Percentiles rank a stretch among this genome's conserved stretches.
phyloP scores from a whole-genome alignment of 345 rosid species.

The Aquilaria malaccensis region DNA sequence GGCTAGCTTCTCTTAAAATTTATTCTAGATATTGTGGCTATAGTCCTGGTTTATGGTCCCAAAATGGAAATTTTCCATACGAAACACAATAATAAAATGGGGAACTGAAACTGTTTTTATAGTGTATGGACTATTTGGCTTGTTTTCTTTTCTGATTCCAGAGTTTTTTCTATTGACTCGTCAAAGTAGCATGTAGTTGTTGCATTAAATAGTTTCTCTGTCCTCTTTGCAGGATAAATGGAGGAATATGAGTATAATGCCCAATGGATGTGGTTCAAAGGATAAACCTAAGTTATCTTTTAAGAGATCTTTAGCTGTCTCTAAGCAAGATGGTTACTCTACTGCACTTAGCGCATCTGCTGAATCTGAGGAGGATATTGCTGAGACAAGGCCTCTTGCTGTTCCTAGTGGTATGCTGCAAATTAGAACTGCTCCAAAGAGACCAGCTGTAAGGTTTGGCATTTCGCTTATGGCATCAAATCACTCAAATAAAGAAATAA shows the following conservation, averaged over 20 bases:
- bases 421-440: constrained; percentile 44
- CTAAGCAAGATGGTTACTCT: constrained; percentile 56
- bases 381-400: constrained; percentile 45
- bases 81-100: no score
- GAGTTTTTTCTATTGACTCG: no score
- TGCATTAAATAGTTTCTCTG: no score
- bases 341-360: constrained; percentile 14
- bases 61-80: no score
- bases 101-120: no score
- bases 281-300: constrained; percentile 69
- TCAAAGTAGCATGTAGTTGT: no score
- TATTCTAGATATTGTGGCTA: not conserved
- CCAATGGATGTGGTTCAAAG: constrained; percentile 89
- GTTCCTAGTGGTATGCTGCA: constrained; percentile 33
- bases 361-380: constrained; percentile 68
- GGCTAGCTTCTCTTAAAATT: not conserved
- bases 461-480: not conserved
- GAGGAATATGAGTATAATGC: constrained; percentile 98
- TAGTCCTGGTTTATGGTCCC: not conserved
- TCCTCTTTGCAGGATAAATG: constrained; percentile 66
- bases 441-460: constrained; percentile 70
- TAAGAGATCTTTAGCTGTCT: constrained; percentile 45
- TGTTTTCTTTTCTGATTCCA: no score
- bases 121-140: no score
- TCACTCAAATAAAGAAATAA: no score